Percentiles rank a stretch among this genome's conserved stretches.
Evolutionary conservation across 345 rosid genomes (phyloP).

Genomic region (Rhodamnia argentea): DNA sequence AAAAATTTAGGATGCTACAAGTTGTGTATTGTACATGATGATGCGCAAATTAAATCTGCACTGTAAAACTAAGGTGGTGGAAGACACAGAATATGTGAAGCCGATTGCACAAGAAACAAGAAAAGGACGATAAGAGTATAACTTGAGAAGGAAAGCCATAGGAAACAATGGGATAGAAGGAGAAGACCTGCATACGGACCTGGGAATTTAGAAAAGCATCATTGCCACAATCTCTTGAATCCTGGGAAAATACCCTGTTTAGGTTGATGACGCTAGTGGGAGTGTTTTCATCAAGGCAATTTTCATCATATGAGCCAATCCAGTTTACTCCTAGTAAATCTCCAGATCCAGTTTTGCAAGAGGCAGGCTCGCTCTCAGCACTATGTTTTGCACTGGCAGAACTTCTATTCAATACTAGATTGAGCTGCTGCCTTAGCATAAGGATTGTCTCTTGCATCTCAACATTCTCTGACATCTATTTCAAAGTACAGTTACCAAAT

Average conservation of each 20-base stretch:
- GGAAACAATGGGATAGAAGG: not conserved
- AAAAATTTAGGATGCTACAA: not conserved
- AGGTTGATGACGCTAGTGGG: conserved; percentile 55
- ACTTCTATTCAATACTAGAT: conserved; percentile 15
- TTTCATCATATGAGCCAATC: conserved; percentile 24
- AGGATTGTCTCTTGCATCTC: conserved; percentile 60
- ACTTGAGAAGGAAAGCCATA: not conserved
- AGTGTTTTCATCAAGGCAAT: conserved; percentile 30
- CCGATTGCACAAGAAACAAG: not conserved
- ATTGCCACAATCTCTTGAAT: conserved; percentile 32
- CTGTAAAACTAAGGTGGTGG: not conserved
- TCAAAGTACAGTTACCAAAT: not conserved
- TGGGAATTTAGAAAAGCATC: conserved; percentile 24
- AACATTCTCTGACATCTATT: conserved; percentile 42
- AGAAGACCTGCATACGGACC: conserved; percentile 35
- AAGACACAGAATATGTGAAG: not conserved
- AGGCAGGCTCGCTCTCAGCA: conserved; percentile 15
- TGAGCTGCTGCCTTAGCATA: conserved; percentile 42
- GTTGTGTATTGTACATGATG: not conserved
- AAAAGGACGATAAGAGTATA: not conserved
- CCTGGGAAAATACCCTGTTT: conserved; percentile 54
- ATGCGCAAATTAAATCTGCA: not conserved
- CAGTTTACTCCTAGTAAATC: conserved; percentile 6
- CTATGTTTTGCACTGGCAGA: conserved; percentile 14
- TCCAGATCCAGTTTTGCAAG: conserved; percentile 3